Conservation (phyloP, 2,329 filamentous ascomycete genomes). For the Paecilomyces fulvus region DNA sequence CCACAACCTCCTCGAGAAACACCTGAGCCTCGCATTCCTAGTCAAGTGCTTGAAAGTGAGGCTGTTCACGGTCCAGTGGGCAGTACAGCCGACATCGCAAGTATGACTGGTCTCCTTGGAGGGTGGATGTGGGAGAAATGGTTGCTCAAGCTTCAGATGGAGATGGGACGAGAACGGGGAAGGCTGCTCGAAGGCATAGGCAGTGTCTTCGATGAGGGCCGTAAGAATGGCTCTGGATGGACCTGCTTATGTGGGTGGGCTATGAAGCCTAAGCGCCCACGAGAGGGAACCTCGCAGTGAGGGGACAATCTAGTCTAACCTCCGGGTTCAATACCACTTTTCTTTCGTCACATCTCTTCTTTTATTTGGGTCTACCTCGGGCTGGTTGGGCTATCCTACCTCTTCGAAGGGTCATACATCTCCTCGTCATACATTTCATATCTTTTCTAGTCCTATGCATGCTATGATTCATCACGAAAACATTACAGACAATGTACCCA, state of each 20-base stretch:
- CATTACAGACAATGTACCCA: too few relatives aligned
- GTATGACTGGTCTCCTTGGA: constrained; percentile 71
- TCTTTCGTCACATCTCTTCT: too few relatives aligned
- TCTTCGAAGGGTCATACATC: too few relatives aligned
- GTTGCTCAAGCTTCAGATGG: constrained; percentile 79
- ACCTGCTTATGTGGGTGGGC: constrained; percentile 53
- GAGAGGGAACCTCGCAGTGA: background rate
- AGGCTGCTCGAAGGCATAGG: constrained; percentile 48
- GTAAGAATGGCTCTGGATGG: constrained; percentile 50
- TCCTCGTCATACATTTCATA: too few relatives aligned
- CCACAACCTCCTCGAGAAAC: constrained; percentile 36
- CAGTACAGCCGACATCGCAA: constrained; percentile 62
- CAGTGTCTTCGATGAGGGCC: constrained; percentile 51
- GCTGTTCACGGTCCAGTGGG: constrained; percentile 50
- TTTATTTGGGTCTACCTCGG: too few relatives aligned
- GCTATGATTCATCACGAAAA: too few relatives aligned
- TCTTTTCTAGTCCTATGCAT: too few relatives aligned
- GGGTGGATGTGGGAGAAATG: constrained; percentile 95
- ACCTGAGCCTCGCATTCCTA: constrained; percentile 29
- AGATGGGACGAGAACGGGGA: constrained; percentile 62
- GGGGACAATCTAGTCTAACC: background rate
- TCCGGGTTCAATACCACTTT: background rate
- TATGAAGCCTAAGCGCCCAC: constrained; percentile 38
- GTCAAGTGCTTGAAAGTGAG: constrained; percentile 44
- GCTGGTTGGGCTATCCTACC: too few relatives aligned